A percentile compares a stretch with the other conserved stretches of the same genome.
These are phyloP conservation scores for Fraxinus excelsior DNA, from an alignment of 257 asterid species.

Conservation along the genomic window DNA sequence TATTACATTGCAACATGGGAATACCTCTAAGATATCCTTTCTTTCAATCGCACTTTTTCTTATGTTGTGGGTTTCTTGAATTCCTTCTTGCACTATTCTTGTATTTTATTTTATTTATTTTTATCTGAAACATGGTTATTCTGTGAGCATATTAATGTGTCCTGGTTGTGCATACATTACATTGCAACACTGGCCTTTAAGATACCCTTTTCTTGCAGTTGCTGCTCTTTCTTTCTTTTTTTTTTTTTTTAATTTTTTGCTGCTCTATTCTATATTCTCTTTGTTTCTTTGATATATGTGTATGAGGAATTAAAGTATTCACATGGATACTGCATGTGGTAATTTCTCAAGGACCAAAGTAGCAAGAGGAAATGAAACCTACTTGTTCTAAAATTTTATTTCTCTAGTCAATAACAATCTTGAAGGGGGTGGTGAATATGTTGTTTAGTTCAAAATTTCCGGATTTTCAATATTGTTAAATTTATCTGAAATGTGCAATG, in stretches of 20 bases:
- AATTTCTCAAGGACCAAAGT: not conserved
- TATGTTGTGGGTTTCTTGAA: constrained; percentile 4
- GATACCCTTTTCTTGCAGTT: constrained; percentile 48
- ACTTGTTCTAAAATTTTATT: no score
- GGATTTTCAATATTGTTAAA: no score
- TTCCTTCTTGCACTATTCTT: not conserved
- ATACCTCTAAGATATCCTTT: constrained; percentile 68
- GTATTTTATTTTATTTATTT: not conserved
- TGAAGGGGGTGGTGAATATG: not conserved
- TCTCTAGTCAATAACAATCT: not conserved
- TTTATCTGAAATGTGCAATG: not conserved
- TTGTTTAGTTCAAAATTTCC: not conserved
- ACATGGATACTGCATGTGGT: not conserved
- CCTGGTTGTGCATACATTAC: constrained; percentile 42
- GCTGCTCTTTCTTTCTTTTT: no score
- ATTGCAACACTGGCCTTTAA: constrained; percentile 58
- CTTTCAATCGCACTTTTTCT: not conserved
- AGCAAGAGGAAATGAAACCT: not conserved
- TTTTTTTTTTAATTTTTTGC: not conserved
- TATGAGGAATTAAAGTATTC: not conserved
- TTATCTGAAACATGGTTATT: not conserved
- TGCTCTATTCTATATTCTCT: not conserved
- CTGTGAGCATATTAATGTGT: not conserved
- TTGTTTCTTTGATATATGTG: not conserved
- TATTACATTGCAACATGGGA: constrained; percentile 65